Evolutionary conservation across 2,329 filamentous ascomycete genomes (phyloP), one percentile per base, ranked within the genome.

Genomic region (Hymenoscyphus linearis): DNA sequence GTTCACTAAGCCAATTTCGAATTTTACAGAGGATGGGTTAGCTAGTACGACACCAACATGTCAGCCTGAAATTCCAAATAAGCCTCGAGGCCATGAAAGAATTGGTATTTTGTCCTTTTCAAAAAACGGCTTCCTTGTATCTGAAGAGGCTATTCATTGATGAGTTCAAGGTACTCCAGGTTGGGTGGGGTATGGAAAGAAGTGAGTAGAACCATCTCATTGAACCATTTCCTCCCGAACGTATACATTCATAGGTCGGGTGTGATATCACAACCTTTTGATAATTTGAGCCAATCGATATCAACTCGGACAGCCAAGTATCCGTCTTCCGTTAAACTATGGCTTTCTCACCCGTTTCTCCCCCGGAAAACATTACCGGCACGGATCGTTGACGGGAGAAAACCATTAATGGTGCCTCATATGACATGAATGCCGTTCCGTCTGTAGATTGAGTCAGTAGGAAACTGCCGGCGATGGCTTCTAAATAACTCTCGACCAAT

Each of bases 51-150:
- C 59, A 55, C 57, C 50, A 64, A 52, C 12, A 18, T n/a, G 13
- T 27, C n/a, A 34, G 52, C 44, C 55, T 60, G 58, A 36, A 58
- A 25, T 26, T 12, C 40, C 31, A 14, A 37, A 52, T 6, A 25
- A 40, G 61, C 50, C 53, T 58, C 50, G 44, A 34, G 34, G 22
- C 54, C 63, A 56, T 58, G 63, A 61, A 57, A 62, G 60, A 40
- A 37, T 60, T 57, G 44, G 47, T 61, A 50, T 57, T 58, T 50
- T 36, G 47, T 14, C 60, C 53, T 47, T 25, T 58, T 44, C 26
- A 18, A 50, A 14, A 22, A 50, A 5, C n/a, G 12, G 40, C 18
- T 22, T 25, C 3, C 18, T 50, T 12, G 12, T 22, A 22, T 10
- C 18, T 22, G 37, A 50, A 52, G 14, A 40, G 7, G n/a, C 18